Evolutionary conservation across 2,329 filamentous ascomycete species (phyloP), one percentile per base, ranked within the genome.

Genomic region (Hortaea werneckii): DNA sequence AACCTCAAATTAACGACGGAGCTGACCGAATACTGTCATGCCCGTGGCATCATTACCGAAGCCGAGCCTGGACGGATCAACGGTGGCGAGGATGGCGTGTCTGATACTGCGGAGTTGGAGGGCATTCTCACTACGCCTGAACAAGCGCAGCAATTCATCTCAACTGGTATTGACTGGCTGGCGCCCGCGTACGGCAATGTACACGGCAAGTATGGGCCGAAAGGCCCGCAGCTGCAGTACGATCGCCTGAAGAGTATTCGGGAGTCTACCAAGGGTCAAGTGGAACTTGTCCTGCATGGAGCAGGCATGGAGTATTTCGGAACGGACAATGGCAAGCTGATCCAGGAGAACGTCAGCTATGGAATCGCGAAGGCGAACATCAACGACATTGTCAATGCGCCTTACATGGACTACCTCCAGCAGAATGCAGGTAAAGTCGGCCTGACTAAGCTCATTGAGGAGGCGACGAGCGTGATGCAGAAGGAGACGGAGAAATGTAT

Each of bases 101-200:
- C 77, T 6, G 82, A 87, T 58, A 80, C 79, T 20, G 76, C 69
- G 1, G 79, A 80, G 53, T 58, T 83, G 42, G 74, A 79, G 54
- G 79, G 77, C 0, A 63, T 82, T 49, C 65, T 86, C 53, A 87
- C 83, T 0, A 85, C 80, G 0, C 74, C 77, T 0, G 80, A 83
- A 50, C 77, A 87, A 64, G 81, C 80, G 6, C 73, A 79, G 51
- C 78, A 85, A 56, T 87, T 88, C 55, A 74, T 85, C 4, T 74
- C 70, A 2, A 83, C 82, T 8, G 83, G 82, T 0, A 83, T 87
- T 57, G 80, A 87, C 56, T 82, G 82, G 68, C 67, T 88, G 10
- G 84, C 84, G 2, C 84, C 83, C 0, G 82, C 82, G 0, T 85
- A 87, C 65, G 83, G 83, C 3, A 87, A 87, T 56, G 79, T 87